These are phyloP conservation scores for Fusarium devonianum DNA, from an alignment of 2,329 filamentous ascomycete species.

Conservation along the genomic window DNA sequence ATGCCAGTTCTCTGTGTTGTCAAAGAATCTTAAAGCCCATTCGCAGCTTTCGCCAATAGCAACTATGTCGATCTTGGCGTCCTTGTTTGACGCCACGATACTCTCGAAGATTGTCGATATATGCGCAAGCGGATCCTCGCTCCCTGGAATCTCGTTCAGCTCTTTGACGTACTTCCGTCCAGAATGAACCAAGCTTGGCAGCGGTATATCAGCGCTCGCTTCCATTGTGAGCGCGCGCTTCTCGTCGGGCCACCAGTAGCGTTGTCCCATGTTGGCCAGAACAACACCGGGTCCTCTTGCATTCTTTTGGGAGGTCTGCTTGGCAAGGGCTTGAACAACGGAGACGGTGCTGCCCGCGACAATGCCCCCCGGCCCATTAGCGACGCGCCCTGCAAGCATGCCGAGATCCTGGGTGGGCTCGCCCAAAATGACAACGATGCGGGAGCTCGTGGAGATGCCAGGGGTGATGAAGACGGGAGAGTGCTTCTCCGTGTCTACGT, in stretches of 20 bases:
- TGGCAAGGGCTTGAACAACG: slow-evolving; percentile 59
- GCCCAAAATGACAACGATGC: slow-evolving; percentile 78
- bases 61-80: slow-evolving; percentile 72
- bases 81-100: slow-evolving; percentile 58
- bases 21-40: slow-evolving; percentile 64
- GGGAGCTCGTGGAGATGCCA: slow-evolving; percentile 62
- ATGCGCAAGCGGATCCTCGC: slow-evolving; percentile 66
- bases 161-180: slow-evolving; percentile 58
- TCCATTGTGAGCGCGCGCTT: slow-evolving; percentile 65
- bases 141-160: slow-evolving; percentile 69
- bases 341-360: slow-evolving; percentile 74
- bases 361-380: slow-evolving; percentile 70
- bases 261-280: slow-evolving; percentile 79
- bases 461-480: slow-evolving; percentile 69
- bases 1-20: slow-evolving; percentile 60
- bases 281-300: slow-evolving; percentile 65
- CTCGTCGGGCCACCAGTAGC: slow-evolving; percentile 75
- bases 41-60: slow-evolving; percentile 73
- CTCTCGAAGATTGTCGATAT: slow-evolving; percentile 71
- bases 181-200: slow-evolving; percentile 67
- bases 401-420: slow-evolving; percentile 77
- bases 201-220: slow-evolving; percentile 65
- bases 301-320: slow-evolving; percentile 46
- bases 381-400: slow-evolving; percentile 73
- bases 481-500: slow-evolving; percentile 59